A percentile compares a stretch with the other conserved stretches of the same genome.
phyloP scores from a whole-genome alignment of 2,329 filamentous ascomycete genomes.

The Emericellopsis atlantica region DNA sequence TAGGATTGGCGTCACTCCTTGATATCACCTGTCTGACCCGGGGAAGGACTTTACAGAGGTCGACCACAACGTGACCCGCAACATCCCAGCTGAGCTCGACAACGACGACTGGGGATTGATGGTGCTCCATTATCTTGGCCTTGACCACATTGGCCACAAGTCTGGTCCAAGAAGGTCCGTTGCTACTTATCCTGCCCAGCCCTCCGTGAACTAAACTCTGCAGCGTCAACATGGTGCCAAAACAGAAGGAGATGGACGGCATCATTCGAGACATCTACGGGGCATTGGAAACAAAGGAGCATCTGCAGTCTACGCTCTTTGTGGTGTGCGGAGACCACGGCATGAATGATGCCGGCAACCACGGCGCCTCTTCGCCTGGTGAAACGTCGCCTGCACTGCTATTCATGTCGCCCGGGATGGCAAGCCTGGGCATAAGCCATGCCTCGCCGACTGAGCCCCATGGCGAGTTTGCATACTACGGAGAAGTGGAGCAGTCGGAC shows the following conservation, averaged over 20 bases:
- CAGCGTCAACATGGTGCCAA: constrained; percentile 82
- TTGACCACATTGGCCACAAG: constrained; percentile 98
- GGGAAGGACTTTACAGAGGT: constrained; percentile 93
- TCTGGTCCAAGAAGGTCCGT: constrained; percentile 66
- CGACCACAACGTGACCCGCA: constrained; percentile 91
- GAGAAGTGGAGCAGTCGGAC: constrained; percentile 83
- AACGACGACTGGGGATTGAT: constrained; percentile 82
- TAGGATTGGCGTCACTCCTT: constrained; percentile 29
- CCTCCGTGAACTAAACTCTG: not conserved
- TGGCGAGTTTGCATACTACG: constrained; percentile 74
- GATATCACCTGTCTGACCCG: not conserved
- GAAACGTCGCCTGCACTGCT: constrained; percentile 89
- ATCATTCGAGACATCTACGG: constrained; percentile 67
- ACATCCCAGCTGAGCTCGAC: constrained; percentile 64
- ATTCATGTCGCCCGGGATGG: constrained; percentile 79
- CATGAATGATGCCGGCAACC: constrained; percentile 99
- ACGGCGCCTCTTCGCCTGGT: constrained; percentile 84
- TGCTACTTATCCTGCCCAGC: not conserved
- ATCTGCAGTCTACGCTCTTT: constrained; percentile 68
- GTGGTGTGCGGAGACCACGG: constrained; percentile 90
- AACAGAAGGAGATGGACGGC: constrained; percentile 86
- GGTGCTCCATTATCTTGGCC: constrained; percentile 87
- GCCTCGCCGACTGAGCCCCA: constrained; percentile 43
- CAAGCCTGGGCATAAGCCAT: constrained; percentile 31
- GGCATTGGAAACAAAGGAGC: constrained; percentile 56